Evolutionary conservation across 306 rosid species (phyloP), one percentile per base, ranked within the genome.

Genomic region (Fagus crenata): DNA sequence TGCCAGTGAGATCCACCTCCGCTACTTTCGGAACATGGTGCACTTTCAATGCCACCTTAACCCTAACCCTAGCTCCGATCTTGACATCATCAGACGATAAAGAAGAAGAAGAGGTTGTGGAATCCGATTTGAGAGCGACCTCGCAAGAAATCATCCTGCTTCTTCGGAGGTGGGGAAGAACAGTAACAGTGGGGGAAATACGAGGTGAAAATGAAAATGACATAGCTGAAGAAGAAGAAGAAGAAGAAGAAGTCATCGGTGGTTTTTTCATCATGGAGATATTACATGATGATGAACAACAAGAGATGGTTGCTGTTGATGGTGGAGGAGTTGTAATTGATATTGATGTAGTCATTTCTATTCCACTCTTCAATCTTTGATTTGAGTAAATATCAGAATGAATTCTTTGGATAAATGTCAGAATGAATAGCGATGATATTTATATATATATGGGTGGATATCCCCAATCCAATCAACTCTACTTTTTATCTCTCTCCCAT

Each of bases 31-130:
- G 96, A 49, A 95, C 87, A 71, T 95, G 99, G 84, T 90, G 86
- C 18, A 95, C 96, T 85, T 95, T 95, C 74, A 95, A 63, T 14
- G 93, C 92, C 32, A 49, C 96, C 77, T 85, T 92, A 40, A 95
- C 99, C 92, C 84, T 92, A 42, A 95, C 87, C 81, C 85, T 83
- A 18, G 92, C 85, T 53, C 99, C 99, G 54, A 92, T 80, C 81
- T 83, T 81, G 17, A 35, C 28, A 36, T 77, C 69, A 46, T 77
- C 49, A 49, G 69, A 78, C 32, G 65, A 59, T 0, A 81, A 35
- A 59, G 71, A 82, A 1, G 84, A 80, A 14, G 82, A 61, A 41
- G 85, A 76, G 51, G 80, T 67, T 18, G 69, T 40, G 58, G 86
- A 78, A 56, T 86, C 86, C 12, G 91, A 87, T 80, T 71, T 64